These are phyloP conservation scores for Xylaria arbuscula DNA, from an alignment of 2,329 filamentous ascomycete genomes.

Conservation along the genomic window DNA sequence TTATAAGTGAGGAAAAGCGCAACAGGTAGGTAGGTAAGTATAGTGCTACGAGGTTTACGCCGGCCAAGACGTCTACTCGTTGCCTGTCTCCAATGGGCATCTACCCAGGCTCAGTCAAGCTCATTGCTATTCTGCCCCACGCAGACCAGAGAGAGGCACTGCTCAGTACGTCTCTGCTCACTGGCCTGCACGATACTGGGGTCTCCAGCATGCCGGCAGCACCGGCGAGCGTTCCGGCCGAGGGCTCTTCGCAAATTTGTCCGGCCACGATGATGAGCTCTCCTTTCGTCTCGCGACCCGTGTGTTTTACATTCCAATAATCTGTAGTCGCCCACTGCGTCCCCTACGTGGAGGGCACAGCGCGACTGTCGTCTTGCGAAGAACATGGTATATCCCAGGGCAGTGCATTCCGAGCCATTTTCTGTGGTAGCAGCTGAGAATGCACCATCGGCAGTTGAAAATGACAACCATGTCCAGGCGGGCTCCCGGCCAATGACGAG, in stretches of 20 bases:
- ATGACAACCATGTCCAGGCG: conserved; percentile 22
- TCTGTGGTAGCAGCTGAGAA: conserved; percentile 19
- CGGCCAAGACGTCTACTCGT: background rate
- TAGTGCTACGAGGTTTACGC: background rate
- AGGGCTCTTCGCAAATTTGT: conserved; percentile 1
- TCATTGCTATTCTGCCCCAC: background rate
- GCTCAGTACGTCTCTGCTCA: background rate
- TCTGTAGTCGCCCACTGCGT: conserved; percentile 7
- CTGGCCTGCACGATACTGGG: conserved; percentile 5
- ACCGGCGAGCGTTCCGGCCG: conserved; percentile 20
- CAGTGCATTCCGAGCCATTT: conserved; percentile 3
- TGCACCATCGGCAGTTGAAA: conserved; percentile 27
- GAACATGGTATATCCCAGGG: conserved; percentile 25
- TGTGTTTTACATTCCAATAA: conserved; percentile 20
- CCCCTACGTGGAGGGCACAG: conserved; percentile 5
- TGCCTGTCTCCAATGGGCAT: background rate
- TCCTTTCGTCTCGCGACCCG: conserved; percentile 14
- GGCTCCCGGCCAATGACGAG: conserved; percentile 14
- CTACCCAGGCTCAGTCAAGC: background rate
- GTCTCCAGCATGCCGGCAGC: conserved; percentile 21
- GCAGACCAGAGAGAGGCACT: too few relatives aligned
- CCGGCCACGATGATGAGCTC: conserved; percentile 4
- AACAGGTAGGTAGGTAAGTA: background rate
- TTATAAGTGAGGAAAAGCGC: conserved; percentile 4
- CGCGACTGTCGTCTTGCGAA: conserved; percentile 2